Base-by-base conservation (phyloP, 2,329 filamentous ascomycete species). In the Paraphoma sp. region DNA sequence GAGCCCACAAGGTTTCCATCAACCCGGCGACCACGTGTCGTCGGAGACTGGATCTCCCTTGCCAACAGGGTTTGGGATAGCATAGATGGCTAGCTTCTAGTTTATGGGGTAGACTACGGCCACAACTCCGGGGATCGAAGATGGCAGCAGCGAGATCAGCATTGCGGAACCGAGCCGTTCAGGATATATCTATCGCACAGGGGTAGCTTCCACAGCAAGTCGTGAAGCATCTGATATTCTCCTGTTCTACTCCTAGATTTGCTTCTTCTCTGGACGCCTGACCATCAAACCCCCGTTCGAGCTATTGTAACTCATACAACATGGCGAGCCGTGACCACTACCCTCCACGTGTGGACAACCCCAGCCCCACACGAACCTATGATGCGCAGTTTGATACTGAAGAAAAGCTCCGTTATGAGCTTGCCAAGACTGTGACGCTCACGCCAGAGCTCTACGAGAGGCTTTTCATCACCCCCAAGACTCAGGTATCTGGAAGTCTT, bases 361-460 rank as follows among this genome's bases (percentile, higher is more conserved):
- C 29, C 10, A 46, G 45, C 45, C 44, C 47, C 6, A 28, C 53
- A n/a, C 18, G 23, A 12, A 56, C 49, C n/a, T 33, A 48, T 6
- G 46, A 52, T n/a, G 54, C 53, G 23, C 58, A 61, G 47, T 53
- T 61, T 45, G 56, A 63, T 4, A 53, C 48, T 1, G 60, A 63
- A 42, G 56, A 61, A 30, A 63, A 63, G 44, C 49, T 61, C 6
- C 55, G 60, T 29, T 58, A 59, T 46, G 58, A 63, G 40, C 53
- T 63, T 30, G 53, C 60, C 17, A 61, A 57, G 29, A 55, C 48
- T 4, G 55, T 63, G 6, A 61, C 56, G 6, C 49, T 63, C n/a
- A 59, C 53, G 6, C 61, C 58, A 51, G 61, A 63, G 47, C 58
- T 63, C 18, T 63, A 63, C 29, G 61, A 63, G 51, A 49, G 33